phyloP scores from a whole-genome alignment of 306 rosid genomes.

The Rosa lucieae region DNA sequence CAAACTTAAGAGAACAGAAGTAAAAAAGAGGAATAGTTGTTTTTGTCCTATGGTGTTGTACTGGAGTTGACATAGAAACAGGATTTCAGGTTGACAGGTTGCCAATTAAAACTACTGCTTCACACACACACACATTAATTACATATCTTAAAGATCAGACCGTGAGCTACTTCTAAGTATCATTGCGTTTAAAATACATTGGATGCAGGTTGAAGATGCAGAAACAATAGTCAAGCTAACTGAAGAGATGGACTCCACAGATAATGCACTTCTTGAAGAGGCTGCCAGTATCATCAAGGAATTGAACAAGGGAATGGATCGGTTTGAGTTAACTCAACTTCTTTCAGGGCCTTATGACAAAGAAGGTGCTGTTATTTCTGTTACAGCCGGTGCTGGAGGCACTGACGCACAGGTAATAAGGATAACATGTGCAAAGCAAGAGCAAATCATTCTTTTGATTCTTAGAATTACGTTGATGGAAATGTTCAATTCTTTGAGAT shows the following conservation, averaged over 20 bases:
- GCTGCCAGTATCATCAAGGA: conserved; percentile 76
- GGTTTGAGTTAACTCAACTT: conserved; percentile 86
- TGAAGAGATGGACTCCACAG: conserved; percentile 86
- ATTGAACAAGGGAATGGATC: conserved; percentile 77
- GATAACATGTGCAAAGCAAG: conserved; percentile 12
- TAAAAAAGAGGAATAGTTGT: neutral
- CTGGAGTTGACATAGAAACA: neutral
- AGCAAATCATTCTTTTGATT: conserved; percentile 8
- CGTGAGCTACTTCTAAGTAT: neutral
- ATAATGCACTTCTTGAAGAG: conserved; percentile 79
- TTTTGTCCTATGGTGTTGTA: neutral
- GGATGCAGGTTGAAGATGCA: conserved; percentile 86
- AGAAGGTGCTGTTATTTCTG: conserved; percentile 83
- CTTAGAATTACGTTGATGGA: conserved; percentile 4
- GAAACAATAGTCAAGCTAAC: conserved; percentile 84
- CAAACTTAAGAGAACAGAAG: no score
- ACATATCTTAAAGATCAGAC: neutral
- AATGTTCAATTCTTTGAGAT: neutral
- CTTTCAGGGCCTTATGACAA: conserved; percentile 95
- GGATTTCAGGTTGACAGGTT: neutral
- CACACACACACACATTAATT: neutral
- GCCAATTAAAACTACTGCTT: neutral
- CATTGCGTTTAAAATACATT: neutral
- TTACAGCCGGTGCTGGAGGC: conserved; percentile 99
- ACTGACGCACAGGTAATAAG: conserved; percentile 94